Percentiles rank a stretch among this genome's conserved stretches.
phyloP scores from a whole-genome alignment of 495 filamentous ascomycete species.

The Penicillium samsonianum region DNA sequence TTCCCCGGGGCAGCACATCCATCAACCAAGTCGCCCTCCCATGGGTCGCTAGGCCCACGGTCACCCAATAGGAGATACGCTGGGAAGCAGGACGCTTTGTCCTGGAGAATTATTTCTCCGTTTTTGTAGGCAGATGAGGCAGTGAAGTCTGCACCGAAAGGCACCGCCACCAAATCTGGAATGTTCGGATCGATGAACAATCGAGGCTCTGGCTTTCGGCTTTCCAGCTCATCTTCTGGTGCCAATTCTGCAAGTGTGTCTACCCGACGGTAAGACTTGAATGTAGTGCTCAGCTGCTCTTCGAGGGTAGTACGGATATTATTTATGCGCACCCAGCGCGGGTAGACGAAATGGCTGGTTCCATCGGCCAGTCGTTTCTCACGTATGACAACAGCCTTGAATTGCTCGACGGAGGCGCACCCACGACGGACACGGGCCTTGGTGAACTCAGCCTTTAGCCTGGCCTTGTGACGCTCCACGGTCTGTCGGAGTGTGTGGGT shows the following conservation, averaged over 20 bases:
- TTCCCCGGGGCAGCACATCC: constrained; percentile 94
- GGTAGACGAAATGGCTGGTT: constrained; percentile 47
- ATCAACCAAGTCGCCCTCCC: constrained; percentile 76
- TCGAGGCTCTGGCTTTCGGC: constrained; percentile 32
- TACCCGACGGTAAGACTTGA: constrained; percentile 56
- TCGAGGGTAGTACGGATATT: constrained; percentile 68
- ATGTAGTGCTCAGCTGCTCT: constrained; percentile 68
- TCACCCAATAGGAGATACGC: constrained; percentile 73
- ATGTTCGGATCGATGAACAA: constrained; percentile 73
- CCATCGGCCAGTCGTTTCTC: constrained; percentile 34
- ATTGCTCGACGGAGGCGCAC: constrained; percentile 60
- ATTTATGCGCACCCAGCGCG: constrained; percentile 90
- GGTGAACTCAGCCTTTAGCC: constrained; percentile 78
- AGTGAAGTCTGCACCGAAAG: constrained; percentile 66
- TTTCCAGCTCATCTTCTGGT: constrained; percentile 17
- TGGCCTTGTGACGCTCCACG: constrained; percentile 77
- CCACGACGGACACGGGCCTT: constrained; percentile 72
- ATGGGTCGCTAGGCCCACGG: constrained; percentile 18
- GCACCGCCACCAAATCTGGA: constrained; percentile 78
- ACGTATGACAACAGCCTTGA: constrained; percentile 57
- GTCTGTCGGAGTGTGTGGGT: constrained; percentile 74
- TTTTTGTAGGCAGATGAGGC: constrained; percentile 68
- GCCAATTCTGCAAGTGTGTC: constrained; percentile 47
- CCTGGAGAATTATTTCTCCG: constrained; percentile 85
- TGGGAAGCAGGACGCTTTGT: constrained; percentile 96